Evolutionary conservation across 306 rosid genomes (phyloP), one percentile per base, ranked within the genome.

Genomic region (Sicyos baderoa): DNA sequence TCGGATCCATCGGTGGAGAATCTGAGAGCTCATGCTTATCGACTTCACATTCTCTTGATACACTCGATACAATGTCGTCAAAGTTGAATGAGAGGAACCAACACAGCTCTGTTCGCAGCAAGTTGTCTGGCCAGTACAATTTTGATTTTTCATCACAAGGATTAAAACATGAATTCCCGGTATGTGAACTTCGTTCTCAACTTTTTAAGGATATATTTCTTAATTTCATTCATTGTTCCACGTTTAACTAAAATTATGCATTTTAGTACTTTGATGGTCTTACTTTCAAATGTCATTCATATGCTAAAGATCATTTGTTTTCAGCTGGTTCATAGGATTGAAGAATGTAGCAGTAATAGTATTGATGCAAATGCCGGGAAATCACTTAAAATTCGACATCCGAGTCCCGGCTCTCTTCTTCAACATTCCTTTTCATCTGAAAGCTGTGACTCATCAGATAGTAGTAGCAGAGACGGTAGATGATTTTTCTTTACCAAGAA

Each of bases 371-470:
- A 82, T 44, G 63, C 78, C 58, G 86, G 74, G 42, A 76, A 60
- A 40, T 71, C 72, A 29, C 69, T 22, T 52, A 81, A 72, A 74
- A 52, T 80, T 68, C 81, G 95, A 51, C 85, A 88, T 70, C 91
- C 91, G 52, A 89, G 98, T 84, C 97, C 98, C 40, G 79, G 86
- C 60, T 93, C 98, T 19, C 80, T 93, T 84, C 83, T 93, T 18
- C 94, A 88, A 81, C 88, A 86, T 70, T 81, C 91, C 25, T 85
- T 88, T 79, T 93, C 97, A 54, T 72, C 79, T 72, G 98, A 93
- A 72, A 89, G 95, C 79, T 81, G 79, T 45, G 91, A 81, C 54
- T 93, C 98, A 66, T 84, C 88, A 2, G 93, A 86, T 54, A 71
- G 91, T 75, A 79, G 75, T 48, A 83, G 85, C 77, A 75, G 81